Evolutionary conservation across 495 filamentous ascomycete species (phyloP).

Genomic region (Aspergillus campestris): DNA sequence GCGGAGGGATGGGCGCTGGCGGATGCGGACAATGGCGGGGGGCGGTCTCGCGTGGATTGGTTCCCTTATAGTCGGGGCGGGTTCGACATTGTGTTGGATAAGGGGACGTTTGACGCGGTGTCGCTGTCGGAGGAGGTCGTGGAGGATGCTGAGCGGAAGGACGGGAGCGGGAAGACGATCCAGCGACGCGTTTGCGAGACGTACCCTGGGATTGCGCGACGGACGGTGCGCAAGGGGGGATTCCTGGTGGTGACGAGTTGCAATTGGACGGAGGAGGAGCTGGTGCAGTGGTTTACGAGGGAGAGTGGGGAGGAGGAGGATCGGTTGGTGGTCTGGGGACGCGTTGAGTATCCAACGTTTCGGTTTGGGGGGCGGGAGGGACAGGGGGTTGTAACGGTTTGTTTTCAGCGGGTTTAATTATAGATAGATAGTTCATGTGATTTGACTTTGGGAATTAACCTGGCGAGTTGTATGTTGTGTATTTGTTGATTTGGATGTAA

Average conservation of each 20-base stretch:
- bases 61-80: constrained; percentile 31
- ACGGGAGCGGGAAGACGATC: constrained; percentile 13
- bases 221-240: constrained; percentile 59
- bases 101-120: constrained; percentile 95
- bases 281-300: constrained; percentile 63
- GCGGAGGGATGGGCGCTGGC: constrained; percentile 26
- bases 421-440: neutral
- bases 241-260: constrained; percentile 84
- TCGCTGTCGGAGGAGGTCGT: constrained; percentile 58
- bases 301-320: constrained; percentile 18
- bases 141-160: constrained; percentile 16
- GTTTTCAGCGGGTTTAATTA: constrained; percentile 43
- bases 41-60: constrained; percentile 15
- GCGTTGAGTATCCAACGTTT: constrained; percentile 74
- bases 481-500: neutral
- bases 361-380: constrained; percentile 81
- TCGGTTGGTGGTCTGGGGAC: constrained; percentile 48
- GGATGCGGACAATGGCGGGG: constrained; percentile 16
- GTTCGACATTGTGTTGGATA: constrained; percentile 88
- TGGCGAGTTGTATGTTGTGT: no score
- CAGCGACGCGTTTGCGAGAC: constrained; percentile 54
- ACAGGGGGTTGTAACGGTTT: constrained; percentile 74
- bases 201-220: constrained; percentile 58
- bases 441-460: no score
- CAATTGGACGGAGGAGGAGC: constrained; percentile 93